phyloP scores from a whole-genome alignment of 2,329 filamentous ascomycete genomes.

The Epichloe scottii region DNA sequence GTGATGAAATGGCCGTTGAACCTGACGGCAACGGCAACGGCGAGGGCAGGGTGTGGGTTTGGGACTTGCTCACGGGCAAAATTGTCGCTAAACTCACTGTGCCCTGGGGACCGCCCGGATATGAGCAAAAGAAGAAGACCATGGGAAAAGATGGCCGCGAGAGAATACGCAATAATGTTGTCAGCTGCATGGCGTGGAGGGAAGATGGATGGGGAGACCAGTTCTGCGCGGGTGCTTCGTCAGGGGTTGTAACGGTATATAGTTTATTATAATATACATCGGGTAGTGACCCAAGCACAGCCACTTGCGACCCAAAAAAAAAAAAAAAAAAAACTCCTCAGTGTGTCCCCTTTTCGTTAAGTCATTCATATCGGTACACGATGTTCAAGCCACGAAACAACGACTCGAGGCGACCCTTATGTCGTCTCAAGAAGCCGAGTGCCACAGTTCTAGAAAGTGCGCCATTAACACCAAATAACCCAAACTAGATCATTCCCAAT shows the following conservation, averaged over 20 bases:
- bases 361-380: slow-evolving; percentile 3
- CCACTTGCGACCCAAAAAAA: not conserved
- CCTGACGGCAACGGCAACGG: slow-evolving; percentile 18
- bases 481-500: not conserved
- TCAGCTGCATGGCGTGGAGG: slow-evolving; percentile 51
- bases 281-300: not conserved
- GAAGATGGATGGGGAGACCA: slow-evolving; percentile 50
- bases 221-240: slow-evolving; percentile 53
- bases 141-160: slow-evolving; percentile 48
- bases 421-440: not conserved
- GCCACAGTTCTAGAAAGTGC: not conserved
- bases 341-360: slow-evolving; percentile 1
- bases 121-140: slow-evolving; percentile 35
- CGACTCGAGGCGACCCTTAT: not conserved
- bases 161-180: slow-evolving; percentile 45
- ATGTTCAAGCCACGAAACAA: not conserved
- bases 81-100: slow-evolving; percentile 48
- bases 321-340: not conserved
- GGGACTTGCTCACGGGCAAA: slow-evolving; percentile 71
- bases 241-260: slow-evolving; percentile 53
- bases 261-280: slow-evolving; percentile 23
- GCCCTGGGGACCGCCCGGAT: slow-evolving; percentile 42
- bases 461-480: slow-evolving; percentile 6
- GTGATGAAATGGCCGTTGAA: slow-evolving; percentile 51
- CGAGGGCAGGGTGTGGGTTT: slow-evolving; percentile 59